These are phyloP conservation scores for Bolboschoenoplectus hybrid DNA, from an alignment of 202 grass and related monocot species.

Conservation along the genomic window DNA sequence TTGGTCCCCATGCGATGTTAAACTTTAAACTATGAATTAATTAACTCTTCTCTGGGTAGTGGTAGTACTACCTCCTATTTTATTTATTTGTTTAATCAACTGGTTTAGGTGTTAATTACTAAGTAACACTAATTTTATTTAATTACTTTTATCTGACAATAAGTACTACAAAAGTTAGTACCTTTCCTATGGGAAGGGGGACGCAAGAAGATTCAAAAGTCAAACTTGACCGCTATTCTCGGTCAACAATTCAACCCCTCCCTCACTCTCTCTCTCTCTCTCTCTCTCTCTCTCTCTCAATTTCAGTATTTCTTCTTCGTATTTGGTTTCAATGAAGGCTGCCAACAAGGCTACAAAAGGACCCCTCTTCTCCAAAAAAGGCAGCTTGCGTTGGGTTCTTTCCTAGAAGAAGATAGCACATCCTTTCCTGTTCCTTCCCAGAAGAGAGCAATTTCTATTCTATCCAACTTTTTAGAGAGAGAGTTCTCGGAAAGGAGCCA, in stretches of 20 bases:
- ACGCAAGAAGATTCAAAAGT: slow-evolving; percentile 2
- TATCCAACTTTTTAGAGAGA: neutral
- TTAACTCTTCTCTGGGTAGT: neutral
- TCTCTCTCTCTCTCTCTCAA: neutral
- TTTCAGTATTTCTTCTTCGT: neutral
- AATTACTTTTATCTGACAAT: neutral
- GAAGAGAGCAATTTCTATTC: neutral
- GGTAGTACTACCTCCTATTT: neutral
- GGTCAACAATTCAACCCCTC: slow-evolving; percentile 26
- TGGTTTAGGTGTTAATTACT: neutral
- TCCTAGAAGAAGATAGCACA: slow-evolving; percentile 19
- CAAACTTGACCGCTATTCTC: neutral
- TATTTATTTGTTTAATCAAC: neutral
- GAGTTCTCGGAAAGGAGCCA: neutral
- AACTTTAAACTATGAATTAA: neutral
- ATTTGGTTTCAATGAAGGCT: slow-evolving; percentile 21
- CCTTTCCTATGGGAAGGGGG: neutral
- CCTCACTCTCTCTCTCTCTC: neutral
- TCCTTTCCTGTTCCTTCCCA: neutral
- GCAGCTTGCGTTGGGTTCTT: neutral
- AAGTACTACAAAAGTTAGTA: neutral
- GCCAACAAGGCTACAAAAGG: neutral
- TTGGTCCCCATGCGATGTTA: neutral
- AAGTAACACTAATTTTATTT: neutral
- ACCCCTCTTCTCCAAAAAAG: neutral